Evolutionary conservation across 2,329 filamentous ascomycete genomes (phyloP).

Genomic region (Epichloe festucae): DNA sequence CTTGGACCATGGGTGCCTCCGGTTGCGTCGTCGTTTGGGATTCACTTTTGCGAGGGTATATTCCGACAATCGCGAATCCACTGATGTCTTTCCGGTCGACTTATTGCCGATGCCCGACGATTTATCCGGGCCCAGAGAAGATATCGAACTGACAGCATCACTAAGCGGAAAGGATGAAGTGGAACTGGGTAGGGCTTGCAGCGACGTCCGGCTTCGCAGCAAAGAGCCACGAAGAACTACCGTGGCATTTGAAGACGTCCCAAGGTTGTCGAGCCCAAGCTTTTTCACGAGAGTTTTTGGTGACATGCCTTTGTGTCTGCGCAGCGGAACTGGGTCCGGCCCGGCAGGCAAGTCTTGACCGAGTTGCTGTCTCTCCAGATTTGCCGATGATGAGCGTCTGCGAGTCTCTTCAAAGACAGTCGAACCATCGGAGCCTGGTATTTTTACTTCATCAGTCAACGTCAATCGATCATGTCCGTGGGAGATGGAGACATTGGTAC

Average conservation of each 20-base stretch:
- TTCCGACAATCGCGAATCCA: conserved; percentile 18
- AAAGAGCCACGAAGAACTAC: conserved; percentile 14
- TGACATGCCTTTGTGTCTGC: conserved; percentile 9
- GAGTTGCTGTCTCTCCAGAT: neutral
- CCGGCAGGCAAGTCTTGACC: neutral
- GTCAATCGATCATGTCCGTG: neutral
- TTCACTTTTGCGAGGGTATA: conserved; percentile 10
- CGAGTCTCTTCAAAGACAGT: conserved; percentile 7
- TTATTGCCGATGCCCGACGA: conserved; percentile 12
- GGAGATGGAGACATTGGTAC: neutral
- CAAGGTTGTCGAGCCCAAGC: conserved; percentile 13
- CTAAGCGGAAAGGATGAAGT: conserved; percentile 10
- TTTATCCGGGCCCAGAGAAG: conserved; percentile 16
- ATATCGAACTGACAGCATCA: conserved; percentile 12
- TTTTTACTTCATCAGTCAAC: neutral
- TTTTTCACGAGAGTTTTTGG: conserved; percentile 15
- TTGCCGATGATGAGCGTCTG: conserved; percentile 1
- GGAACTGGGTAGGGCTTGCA: conserved; percentile 12
- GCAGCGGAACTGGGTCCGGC: neutral
- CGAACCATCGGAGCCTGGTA: conserved; percentile 14
- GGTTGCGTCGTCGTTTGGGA: conserved; percentile 14
- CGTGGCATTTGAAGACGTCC: conserved; percentile 16
- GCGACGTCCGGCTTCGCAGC: conserved; percentile 13
- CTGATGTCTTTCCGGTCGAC: conserved; percentile 21
- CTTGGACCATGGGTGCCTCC: conserved; percentile 22